phyloP scores from a whole-genome alignment of 208 protist species.

The Crithidia acanthocephali region DNA sequence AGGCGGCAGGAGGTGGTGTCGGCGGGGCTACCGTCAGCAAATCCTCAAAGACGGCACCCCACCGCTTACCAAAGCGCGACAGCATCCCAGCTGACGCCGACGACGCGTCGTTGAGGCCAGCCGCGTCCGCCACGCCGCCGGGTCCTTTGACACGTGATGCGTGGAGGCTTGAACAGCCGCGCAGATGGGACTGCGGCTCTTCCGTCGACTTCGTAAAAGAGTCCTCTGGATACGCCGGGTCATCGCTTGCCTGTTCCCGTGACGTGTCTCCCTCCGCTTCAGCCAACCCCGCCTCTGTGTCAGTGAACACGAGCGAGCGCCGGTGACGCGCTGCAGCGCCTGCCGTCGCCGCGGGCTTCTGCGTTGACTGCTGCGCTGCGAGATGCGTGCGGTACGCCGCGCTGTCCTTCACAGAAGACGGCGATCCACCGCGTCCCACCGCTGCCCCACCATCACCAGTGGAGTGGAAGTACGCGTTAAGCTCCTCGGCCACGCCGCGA shows the following conservation, averaged over 20 bases:
- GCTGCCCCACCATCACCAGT: neutral
- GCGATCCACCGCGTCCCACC: neutral
- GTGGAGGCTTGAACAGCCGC: too few species aligned
- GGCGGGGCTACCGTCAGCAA: slow-evolving; percentile 32
- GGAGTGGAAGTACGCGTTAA: neutral
- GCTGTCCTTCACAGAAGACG: slow-evolving; percentile 7
- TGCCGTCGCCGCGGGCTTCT: slow-evolving; percentile 3
- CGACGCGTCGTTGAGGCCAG: neutral
- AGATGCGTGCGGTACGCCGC: slow-evolving; percentile 27
- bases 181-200: neutral
- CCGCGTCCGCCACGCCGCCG: too few species aligned
- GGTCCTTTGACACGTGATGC: too few species aligned
- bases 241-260: too few species aligned
- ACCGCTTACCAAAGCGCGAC: slow-evolving; percentile 44
- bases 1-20: neutral
- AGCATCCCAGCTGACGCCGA: slow-evolving; percentile 25
- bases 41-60: slow-evolving; percentile 55
- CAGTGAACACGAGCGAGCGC: slow-evolving; percentile 7
- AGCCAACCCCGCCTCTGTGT: neutral
- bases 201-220: neutral
- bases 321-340: neutral
- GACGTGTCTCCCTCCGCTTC: too few species aligned
- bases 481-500: neutral
- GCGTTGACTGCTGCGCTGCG: slow-evolving; percentile 34
- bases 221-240: neutral